Conservation (phyloP, 2,329 filamentous ascomycete genomes). For the Malbranchea cinnamomea region DNA sequence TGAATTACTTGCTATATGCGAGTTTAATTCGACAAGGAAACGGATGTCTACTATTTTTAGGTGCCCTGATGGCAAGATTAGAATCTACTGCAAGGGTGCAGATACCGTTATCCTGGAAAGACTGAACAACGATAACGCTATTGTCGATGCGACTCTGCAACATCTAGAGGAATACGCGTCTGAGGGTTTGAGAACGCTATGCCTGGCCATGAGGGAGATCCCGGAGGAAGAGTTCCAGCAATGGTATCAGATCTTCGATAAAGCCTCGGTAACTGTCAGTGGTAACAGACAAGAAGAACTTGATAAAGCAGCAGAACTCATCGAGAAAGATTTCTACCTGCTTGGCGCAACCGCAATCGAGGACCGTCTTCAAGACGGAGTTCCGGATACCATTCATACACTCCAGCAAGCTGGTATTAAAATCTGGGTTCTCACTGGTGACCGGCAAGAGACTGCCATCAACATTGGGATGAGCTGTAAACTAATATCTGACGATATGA, state of each 20-base stretch:
- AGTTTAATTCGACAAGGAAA: constrained; percentile 96
- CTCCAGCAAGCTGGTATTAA: constrained; percentile 95
- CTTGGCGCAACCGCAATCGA: constrained; percentile 95
- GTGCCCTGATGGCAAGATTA: constrained; percentile 87
- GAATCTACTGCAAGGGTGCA: constrained; percentile 89
- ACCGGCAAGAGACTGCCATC: constrained; percentile 96
- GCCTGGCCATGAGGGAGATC: constrained; percentile 85
- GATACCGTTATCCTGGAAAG: constrained; percentile 96
- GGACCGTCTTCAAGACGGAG: constrained; percentile 89
- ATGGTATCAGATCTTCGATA: constrained; percentile 77
- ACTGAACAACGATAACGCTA: constrained; percentile 65
- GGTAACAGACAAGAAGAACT: constrained; percentile 89
- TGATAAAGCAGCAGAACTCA: constrained; percentile 91
- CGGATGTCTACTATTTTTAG: constrained; percentile 96
- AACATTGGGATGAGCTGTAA: constrained; percentile 99
- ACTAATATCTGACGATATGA: constrained; percentile 97
- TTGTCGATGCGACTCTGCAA: constrained; percentile 75
- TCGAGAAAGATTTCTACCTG: constrained; percentile 81
- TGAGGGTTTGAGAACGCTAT: constrained; percentile 86
- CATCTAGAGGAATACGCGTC: constrained; percentile 98
- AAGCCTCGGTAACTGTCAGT: constrained; percentile 74
- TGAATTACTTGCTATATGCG: constrained; percentile 87
- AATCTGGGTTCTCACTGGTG: constrained; percentile 94
- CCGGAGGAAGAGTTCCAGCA: constrained; percentile 77
- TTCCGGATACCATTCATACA: constrained; percentile 95